Evolutionary conservation across 2,329 filamentous ascomycete genomes (phyloP), one percentile per base, ranked within the genome.

Genomic region (Epicoccum sorghinum): DNA sequence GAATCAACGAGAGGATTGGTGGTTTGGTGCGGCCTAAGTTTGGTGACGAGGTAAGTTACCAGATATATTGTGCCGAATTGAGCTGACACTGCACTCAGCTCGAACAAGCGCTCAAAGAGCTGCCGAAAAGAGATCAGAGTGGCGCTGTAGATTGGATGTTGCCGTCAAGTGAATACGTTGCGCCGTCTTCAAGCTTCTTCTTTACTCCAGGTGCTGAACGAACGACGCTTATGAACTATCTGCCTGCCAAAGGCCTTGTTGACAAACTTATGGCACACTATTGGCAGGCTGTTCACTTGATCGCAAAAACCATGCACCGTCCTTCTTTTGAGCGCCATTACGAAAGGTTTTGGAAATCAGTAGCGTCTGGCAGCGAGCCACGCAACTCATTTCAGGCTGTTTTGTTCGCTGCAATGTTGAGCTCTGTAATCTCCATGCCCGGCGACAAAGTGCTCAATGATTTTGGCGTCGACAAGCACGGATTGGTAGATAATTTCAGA

Each of bases 1-100:
- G 80, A 54, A 85, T 92, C 55, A 90, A 87, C 2, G 89, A 92
- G 66, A 81, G 89, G 33, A 85, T 92, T 59, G 89, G 89, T 13
- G 89, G 89, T 0, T 83, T 89, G 61, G 86, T 89, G 38, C 80
- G 89, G 40, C 89, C 89, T 2, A 85, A 86, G 62, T 81, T 92
- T 52, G 82, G 84, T 4, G 86, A 91, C 71, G 89, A 91, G 79
- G 85, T 89, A 77, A 59, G 77, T 67, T 7, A 12, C 2, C 6
- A 5, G 1, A 18, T 13, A 3, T 8, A 4, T 13, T 4, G 12
- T 10, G 14, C 2, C 33, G 27, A 4, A 27, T 22, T 23, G 25
- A 52, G 12, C 10, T 29, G 30, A 36, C 22, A n/a, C 4, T 38
- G 2, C 22, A 3, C 24, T 37, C 36, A 75, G 72, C 61, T 74